These are phyloP conservation scores for Phytophthora fragariaefolia DNA, from an alignment of 352 stramenopile genomes.

Conservation along the genomic window DNA sequence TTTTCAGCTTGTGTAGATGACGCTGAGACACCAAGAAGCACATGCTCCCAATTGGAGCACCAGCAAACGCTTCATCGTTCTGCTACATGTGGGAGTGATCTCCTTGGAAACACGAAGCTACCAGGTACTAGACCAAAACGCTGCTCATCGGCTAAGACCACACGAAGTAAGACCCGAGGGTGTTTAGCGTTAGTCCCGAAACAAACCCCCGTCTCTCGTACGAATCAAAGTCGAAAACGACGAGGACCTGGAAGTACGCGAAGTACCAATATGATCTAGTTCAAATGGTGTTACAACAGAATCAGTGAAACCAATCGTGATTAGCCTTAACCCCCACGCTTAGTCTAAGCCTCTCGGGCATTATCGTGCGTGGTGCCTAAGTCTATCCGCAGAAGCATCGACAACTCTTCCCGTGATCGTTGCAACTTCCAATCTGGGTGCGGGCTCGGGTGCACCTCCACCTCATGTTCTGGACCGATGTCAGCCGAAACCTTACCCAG, in stretches of 20 bases:
- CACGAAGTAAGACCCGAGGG: slow-evolving; percentile 6
- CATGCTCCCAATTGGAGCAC: not conserved
- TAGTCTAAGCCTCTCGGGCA: slow-evolving; percentile 31
- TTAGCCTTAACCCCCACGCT: no score
- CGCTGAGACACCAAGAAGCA: slow-evolving; percentile 6
- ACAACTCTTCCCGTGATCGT: slow-evolving; percentile 29
- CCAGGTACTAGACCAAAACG: slow-evolving; percentile 13
- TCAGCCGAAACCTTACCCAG: slow-evolving; percentile 13
- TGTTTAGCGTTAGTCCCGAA: not conserved
- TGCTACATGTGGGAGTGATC: slow-evolving; percentile 17
- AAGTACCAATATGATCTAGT: slow-evolving; percentile 1
- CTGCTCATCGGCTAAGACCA: slow-evolving; percentile 36
- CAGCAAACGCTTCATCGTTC: slow-evolving; percentile 23
- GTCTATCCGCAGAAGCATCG: slow-evolving; percentile 33
- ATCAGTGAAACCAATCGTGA: slow-evolving; percentile 8
- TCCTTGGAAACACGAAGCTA: slow-evolving; percentile 7
- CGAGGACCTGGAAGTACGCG: not conserved
- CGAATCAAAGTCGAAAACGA: slow-evolving; percentile 19
- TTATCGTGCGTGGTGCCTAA: slow-evolving; percentile 29
- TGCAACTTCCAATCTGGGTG: slow-evolving; percentile 21
- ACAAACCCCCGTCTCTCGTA: slow-evolving; percentile 1
- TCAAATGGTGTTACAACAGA: not conserved
- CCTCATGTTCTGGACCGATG: slow-evolving; percentile 24
- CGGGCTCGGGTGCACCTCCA: not conserved
- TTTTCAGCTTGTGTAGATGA: slow-evolving; percentile 53